A percentile compares a stretch with the other conserved stretches of the same genome.
phyloP scores from a whole-genome alignment of 2,329 filamentous ascomycete genomes.

The Aureobasidium namibiae region DNA sequence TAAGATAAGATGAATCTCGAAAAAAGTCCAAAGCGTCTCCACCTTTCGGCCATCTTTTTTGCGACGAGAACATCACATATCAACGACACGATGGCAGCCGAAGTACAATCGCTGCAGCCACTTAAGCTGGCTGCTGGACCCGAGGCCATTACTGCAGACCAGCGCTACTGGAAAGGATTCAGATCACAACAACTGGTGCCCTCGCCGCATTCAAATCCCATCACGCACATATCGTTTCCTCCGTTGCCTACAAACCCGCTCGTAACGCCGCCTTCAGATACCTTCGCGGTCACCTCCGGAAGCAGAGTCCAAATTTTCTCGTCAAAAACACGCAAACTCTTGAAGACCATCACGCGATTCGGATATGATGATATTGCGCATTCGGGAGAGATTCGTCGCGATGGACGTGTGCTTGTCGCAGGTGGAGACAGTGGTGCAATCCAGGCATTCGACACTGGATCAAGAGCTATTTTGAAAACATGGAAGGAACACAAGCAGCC shows the following conservation, averaged over 20 bases:
- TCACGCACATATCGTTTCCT: slow-evolving; percentile 81
- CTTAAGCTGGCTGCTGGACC: slow-evolving; percentile 78
- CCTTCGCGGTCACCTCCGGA: slow-evolving; percentile 91
- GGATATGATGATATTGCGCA: slow-evolving; percentile 71
- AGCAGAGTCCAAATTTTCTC: slow-evolving; percentile 91
- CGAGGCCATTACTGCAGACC: slow-evolving; percentile 77
- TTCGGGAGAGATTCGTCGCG: slow-evolving; percentile 77
- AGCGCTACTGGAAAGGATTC: slow-evolving; percentile 94
- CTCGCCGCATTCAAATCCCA: slow-evolving; percentile 79
- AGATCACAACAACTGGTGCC: slow-evolving; percentile 84
- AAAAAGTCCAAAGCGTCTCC: slow-evolving; percentile 10
- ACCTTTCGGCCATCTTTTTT: slow-evolving; percentile 9
- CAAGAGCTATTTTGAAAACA: slow-evolving; percentile 85
- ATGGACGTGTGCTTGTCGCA: slow-evolving; percentile 81
- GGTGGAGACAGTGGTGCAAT: slow-evolving; percentile 88
- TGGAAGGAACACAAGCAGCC: slow-evolving; percentile 94
- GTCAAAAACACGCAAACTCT: slow-evolving; percentile 77
- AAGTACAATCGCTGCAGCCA: slow-evolving; percentile 70
- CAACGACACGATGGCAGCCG: slow-evolving; percentile 62
- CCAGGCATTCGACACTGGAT: slow-evolving; percentile 89
- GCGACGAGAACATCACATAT: not conserved
- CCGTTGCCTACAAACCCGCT: slow-evolving; percentile 38
- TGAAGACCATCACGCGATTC: slow-evolving; percentile 92
- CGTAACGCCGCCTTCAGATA: slow-evolving; percentile 45
- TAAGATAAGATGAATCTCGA: not conserved